phyloP scores from a whole-genome alignment of 2,329 filamentous ascomycete genomes.

The Colletotrichum abscissum region DNA sequence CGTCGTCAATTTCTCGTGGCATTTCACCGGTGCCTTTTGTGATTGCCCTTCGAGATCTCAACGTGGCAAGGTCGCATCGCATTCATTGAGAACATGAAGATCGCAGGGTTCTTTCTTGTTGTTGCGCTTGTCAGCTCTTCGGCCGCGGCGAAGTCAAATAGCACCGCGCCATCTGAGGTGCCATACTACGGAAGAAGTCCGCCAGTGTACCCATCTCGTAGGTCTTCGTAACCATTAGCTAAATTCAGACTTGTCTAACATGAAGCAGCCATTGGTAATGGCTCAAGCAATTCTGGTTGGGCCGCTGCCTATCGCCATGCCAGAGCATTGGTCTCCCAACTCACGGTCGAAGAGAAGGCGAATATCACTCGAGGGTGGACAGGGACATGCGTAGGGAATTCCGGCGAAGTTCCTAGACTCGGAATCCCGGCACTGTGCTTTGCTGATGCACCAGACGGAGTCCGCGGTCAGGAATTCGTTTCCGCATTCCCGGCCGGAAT shows the following conservation, averaged over 20 bases:
- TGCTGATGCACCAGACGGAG: conserved; percentile 61
- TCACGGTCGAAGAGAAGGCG: conserved; percentile 75
- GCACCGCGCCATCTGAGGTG: conserved; percentile 23
- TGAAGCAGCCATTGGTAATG: conserved; percentile 13
- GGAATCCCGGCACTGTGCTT: conserved; percentile 60
- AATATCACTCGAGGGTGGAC: conserved; percentile 52
- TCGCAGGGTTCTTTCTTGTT: background rate
- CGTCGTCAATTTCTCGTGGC: no score
- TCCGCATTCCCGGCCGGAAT: conserved; percentile 60
- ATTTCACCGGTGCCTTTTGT: background rate
- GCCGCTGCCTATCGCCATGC: conserved; percentile 68
- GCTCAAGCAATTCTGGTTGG: conserved; percentile 53
- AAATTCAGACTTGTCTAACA: background rate
- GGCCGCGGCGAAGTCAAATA: conserved; percentile 1
- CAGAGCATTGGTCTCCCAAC: conserved; percentile 64
- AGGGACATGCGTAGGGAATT: conserved; percentile 55
- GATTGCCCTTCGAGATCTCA: background rate
- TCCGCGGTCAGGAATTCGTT: conserved; percentile 59
- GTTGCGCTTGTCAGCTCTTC: conserved; percentile 7
- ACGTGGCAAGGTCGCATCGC: background rate
- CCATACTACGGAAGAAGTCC: conserved; percentile 30
- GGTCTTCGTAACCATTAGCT: background rate
- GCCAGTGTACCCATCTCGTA: conserved; percentile 26
- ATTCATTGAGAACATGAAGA: conserved; percentile 12
- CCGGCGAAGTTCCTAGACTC: conserved; percentile 57